A percentile compares a stretch with the other conserved stretches of the same genome.
Evolutionary conservation across 768 basidiomycete species (phyloP).

Genomic region (Termitomyces sp.): DNA sequence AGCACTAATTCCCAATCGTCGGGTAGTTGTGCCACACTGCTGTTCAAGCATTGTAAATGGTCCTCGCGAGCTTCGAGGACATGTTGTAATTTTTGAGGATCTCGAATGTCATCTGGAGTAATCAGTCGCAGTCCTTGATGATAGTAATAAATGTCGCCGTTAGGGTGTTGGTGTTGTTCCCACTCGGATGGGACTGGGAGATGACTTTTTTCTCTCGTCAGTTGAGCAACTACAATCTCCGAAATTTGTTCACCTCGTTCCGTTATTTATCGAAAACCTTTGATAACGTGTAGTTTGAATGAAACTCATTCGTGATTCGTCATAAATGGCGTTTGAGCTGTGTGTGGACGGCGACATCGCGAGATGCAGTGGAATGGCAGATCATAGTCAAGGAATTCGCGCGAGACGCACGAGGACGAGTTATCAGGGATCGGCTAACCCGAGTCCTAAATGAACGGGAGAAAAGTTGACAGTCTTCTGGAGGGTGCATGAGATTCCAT

Average conservation of each 20-base stretch:
- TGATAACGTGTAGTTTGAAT: constrained; percentile 17
- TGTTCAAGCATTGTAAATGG: constrained; percentile 27
- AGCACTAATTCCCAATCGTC: constrained; percentile 35
- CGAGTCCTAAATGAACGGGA: constrained; percentile 19
- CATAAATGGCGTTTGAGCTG: not conserved
- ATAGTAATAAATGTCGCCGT: constrained; percentile 40
- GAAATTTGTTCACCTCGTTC: constrained; percentile 9
- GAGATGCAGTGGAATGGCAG: constrained; percentile 1
- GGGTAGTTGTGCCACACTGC: constrained; percentile 24
- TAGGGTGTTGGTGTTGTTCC: constrained; percentile 34
- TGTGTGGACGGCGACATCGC: constrained; percentile 5
- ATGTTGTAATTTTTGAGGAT: constrained; percentile 24
- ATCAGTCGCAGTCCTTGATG: constrained; percentile 27
- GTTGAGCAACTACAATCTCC: not conserved
- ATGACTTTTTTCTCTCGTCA: constrained; percentile 3
- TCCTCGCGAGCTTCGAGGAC: constrained; percentile 30
- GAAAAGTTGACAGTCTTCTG: constrained; percentile 12
- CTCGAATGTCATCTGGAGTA: constrained; percentile 33
- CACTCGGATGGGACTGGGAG: constrained; percentile 20
- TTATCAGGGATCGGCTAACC: constrained; percentile 17
- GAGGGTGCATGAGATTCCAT: constrained; percentile 10
- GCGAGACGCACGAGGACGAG: constrained; percentile 9
- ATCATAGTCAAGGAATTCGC: constrained; percentile 9
- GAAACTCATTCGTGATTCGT: constrained; percentile 12
- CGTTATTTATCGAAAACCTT: constrained; percentile 8